Evolutionary conservation across 495 filamentous ascomycete genomes (phyloP).

Genomic region (Tetracladium setigerum): DNA sequence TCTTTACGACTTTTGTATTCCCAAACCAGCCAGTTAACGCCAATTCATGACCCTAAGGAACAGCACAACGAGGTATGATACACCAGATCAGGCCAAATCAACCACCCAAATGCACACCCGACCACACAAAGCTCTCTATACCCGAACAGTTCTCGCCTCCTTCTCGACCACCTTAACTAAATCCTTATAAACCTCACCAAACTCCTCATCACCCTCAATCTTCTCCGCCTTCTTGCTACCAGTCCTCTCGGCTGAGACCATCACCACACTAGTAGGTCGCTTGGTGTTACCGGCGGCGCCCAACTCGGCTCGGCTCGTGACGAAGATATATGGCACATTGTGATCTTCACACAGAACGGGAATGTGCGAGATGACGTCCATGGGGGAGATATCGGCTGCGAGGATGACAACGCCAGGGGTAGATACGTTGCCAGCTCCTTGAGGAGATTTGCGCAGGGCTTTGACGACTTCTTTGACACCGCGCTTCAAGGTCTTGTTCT

Average conservation of each 20-base stretch:
- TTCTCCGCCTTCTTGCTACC: conserved; percentile 49
- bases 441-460: conserved; percentile 79
- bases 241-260: conserved; percentile 57
- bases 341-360: conserved; percentile 97
- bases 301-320: conserved; percentile 79
- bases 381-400: conserved; percentile 92
- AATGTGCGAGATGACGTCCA: conserved; percentile 96
- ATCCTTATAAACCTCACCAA: conserved; percentile 64
- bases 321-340: conserved; percentile 88
- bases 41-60: not conserved
- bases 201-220: conserved; percentile 54
- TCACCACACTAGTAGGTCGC: conserved; percentile 88
- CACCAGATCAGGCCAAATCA: not conserved
- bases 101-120: not conserved
- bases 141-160: conserved; percentile 40
- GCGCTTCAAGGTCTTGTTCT: conserved; percentile 87
- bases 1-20: conserved; percentile 7
- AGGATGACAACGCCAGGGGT: conserved; percentile 77
- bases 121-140: conserved; percentile 2
- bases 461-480: conserved; percentile 99
- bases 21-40: conserved; percentile 10
- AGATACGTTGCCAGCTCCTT: conserved; percentile 40
- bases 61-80: conserved; percentile 8
- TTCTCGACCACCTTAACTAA: conserved; percentile 67
- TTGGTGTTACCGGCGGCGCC: conserved; percentile 88